These are phyloP conservation scores for Rubus idaeus DNA, from an alignment of 306 rosid species.

Conservation along the genomic window DNA sequence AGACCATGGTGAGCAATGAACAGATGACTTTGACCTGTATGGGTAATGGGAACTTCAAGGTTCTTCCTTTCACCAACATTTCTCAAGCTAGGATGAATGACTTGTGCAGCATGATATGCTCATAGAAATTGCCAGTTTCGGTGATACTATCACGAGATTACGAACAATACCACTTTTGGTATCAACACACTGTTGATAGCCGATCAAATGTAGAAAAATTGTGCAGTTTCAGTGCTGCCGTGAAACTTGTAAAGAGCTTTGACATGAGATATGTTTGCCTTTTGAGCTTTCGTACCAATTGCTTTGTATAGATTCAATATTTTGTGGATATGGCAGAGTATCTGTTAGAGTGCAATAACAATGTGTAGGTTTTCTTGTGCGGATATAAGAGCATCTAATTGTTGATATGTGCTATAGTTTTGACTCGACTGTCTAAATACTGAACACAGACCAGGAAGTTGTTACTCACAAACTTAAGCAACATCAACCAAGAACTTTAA, in stretches of 20 bases:
- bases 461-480: background rate
- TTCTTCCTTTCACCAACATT: constrained; percentile 71
- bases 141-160: constrained; percentile 13
- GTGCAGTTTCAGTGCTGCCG: background rate
- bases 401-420: background rate
- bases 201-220: background rate
- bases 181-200: constrained; percentile 24
- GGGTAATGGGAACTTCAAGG: constrained; percentile 71
- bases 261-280: background rate
- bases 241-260: background rate
- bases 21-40: constrained; percentile 85
- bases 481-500: background rate
- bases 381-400: background rate
- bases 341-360: no score
- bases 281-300: background rate
- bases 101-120: constrained; percentile 74
- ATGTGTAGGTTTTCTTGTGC: background rate
- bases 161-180: background rate
- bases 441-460: background rate
- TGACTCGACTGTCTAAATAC: background rate
- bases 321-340: background rate
- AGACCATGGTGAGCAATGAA: constrained; percentile 79
- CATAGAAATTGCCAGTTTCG: constrained; percentile 20
- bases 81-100: constrained; percentile 65
- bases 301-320: background rate